Base-by-base conservation (phyloP, 2,329 filamentous ascomycete genomes). In the Alternaria rosae region DNA sequence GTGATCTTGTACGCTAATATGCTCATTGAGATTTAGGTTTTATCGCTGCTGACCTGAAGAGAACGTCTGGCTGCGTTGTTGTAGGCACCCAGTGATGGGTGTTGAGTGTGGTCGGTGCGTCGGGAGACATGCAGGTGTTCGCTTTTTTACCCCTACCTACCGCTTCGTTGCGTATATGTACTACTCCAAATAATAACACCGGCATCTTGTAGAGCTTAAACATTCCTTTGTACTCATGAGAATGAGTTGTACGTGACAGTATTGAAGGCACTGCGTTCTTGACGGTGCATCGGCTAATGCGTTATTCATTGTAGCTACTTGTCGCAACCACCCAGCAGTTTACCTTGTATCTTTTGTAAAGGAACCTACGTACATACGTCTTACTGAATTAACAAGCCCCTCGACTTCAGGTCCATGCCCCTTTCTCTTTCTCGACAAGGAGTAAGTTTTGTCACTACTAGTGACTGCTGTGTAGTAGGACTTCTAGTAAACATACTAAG, bases 401-500 rank as follows among this genome's bases (percentile, higher is more conserved):
- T 38, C 10, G 21, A 17, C 11, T 17, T 56, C 8, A 43, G 10
- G n/a, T 26, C 13, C 15, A 17, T 21, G 17, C 12, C 13, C 25
- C 21, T 44, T 3, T 23, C 32, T 44, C 42, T 53, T 35, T 28
- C 47, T 38, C 25, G 28, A 44, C 43, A 23, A 53, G 35, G 17
- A 15, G 35, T 51, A 7, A 64, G 35, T 44, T 58, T 58, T 23
- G 62, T 67, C 7, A 66, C 62, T 6, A 57, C 30, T 20, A 63
- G 59, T 10, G 64, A 54, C 17, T 65, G 54, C 26, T 55, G 57
- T 15, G 64, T 17, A 5, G 47, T 53, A 3, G 56, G 64, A 10
- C n/a, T 66, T 12, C 58, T 47, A 3, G 44, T 61, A 35, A 73
- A 73, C 44, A 67, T 60, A 20, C 59, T 70, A n/a, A 73, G 32